Percentiles rank a stretch among this genome's conserved stretches.
phyloP scores from a whole-genome alignment of 78 protist species.

The Polysphondylium violaceum region DNA sequence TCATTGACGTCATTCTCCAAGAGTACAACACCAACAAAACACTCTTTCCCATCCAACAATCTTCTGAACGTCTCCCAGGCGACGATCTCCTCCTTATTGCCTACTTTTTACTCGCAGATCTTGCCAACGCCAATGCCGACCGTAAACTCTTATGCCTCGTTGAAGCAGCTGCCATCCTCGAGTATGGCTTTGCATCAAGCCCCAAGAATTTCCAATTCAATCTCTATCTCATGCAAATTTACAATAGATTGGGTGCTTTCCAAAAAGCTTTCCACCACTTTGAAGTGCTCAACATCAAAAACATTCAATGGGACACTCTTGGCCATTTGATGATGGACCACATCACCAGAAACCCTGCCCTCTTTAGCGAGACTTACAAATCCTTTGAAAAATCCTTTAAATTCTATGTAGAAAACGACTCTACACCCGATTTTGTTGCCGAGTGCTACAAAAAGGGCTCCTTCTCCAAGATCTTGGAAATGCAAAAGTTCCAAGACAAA shows the following conservation, averaged over 20 bases:
- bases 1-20: background rate
- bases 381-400: constrained; percentile 17
- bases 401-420: constrained; percentile 56
- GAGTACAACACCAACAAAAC: constrained; percentile 11
- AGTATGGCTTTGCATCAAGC: constrained; percentile 18
- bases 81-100: constrained; percentile 46
- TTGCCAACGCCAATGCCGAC: background rate
- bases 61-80: constrained; percentile 56
- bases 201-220: constrained; percentile 72
- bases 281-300: constrained; percentile 29
- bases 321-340: constrained; percentile 29
- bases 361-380: background rate
- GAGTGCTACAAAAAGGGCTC: constrained; percentile 31
- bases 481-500: constrained; percentile 59
- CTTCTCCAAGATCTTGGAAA: constrained; percentile 28
- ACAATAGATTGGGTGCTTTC: constrained; percentile 30
- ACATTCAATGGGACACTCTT: constrained; percentile 67
- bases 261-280: background rate
- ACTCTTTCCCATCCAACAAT: constrained; percentile 5
- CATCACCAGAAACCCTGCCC: background rate
- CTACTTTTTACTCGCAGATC: constrained; percentile 27
- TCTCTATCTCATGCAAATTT: background rate
- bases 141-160: background rate
- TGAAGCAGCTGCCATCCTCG: constrained; percentile 12
- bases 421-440: constrained; percentile 48